These are phyloP conservation scores for Raphanus raphanistrum DNA, from an alignment of 345 rosid species.

Conservation along the genomic window DNA sequence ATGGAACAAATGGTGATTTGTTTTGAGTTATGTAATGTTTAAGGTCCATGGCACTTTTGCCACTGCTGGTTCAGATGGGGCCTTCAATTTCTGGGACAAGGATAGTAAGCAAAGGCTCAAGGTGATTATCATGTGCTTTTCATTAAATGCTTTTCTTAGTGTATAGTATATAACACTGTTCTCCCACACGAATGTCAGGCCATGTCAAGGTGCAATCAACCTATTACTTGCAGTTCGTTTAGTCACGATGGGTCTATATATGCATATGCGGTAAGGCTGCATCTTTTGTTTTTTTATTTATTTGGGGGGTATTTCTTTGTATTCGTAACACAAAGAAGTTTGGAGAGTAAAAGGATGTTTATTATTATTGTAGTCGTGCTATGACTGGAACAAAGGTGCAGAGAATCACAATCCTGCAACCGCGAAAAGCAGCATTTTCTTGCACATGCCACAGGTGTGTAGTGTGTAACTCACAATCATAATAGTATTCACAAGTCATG, in stretches of 20 bases:
- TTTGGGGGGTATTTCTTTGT: too few species aligned
- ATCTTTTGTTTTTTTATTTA: constrained; percentile 1
- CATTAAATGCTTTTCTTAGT: not conserved
- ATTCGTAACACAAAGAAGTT: not conserved
- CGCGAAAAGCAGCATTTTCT: constrained; percentile 38
- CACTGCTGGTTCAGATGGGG: constrained; percentile 98
- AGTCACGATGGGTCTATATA: constrained; percentile 89
- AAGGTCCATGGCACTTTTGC: constrained; percentile 95
- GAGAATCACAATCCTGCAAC: constrained; percentile 44
- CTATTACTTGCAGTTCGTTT: constrained; percentile 89
- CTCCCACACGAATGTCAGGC: constrained; percentile 56
- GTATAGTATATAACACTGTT: not conserved
- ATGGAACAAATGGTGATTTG: constrained; percentile 9
- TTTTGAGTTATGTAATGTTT: constrained; percentile 1
- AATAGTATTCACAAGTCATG: not conserved
- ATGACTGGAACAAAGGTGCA: constrained; percentile 89
- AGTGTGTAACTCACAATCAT: not conserved
- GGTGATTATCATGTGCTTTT: constrained; percentile 45
- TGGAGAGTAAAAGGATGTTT: not conserved
- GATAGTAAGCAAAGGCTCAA: constrained; percentile 97
- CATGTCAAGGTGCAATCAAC: constrained; percentile 80
- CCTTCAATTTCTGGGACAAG: constrained; percentile 98
- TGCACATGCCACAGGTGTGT: constrained; percentile 39
- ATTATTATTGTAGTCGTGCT: constrained; percentile 55
- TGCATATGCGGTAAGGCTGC: constrained; percentile 73